Evolutionary conservation across 2,329 filamentous ascomycete genomes (phyloP).

Genomic region (Epichloe aotearoae): DNA sequence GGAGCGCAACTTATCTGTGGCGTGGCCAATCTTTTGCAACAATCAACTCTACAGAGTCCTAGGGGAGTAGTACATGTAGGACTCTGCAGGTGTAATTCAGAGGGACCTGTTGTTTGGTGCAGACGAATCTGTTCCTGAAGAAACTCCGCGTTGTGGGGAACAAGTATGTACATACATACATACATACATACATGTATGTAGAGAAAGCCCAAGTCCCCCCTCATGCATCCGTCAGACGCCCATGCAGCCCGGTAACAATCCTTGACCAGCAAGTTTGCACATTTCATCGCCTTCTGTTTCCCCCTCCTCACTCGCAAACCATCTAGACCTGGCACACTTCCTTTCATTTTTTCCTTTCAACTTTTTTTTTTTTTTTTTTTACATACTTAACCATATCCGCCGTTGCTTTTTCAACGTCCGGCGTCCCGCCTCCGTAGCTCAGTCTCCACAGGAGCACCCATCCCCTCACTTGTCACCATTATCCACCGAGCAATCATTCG

Average conservation of each 20-base stretch:
- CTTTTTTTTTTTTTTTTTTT: neutral
- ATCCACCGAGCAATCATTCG: neutral
- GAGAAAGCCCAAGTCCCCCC: too few relatives aligned
- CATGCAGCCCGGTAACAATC: neutral
- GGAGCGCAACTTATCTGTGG: too few relatives aligned
- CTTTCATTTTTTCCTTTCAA: neutral
- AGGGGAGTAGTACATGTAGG: too few relatives aligned
- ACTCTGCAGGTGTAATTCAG: too few relatives aligned
- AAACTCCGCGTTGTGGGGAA: too few relatives aligned
- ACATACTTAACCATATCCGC: neutral
- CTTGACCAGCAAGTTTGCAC: neutral
- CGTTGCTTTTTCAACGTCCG: neutral
- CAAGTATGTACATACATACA: too few relatives aligned
- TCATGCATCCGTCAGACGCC: neutral
- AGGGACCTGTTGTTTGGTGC: too few relatives aligned
- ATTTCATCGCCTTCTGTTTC: neutral
- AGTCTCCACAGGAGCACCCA: neutral
- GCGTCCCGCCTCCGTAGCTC: conserved; percentile 1
- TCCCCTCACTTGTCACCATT: neutral
- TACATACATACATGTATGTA: too few relatives aligned
- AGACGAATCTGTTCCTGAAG: too few relatives aligned
- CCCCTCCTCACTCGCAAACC: neutral
- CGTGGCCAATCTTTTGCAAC: too few relatives aligned
- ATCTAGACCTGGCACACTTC: neutral
- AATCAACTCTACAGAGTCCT: too few relatives aligned